Percentiles rank a stretch among this genome's conserved stretches.
These are phyloP conservation scores for Rhodofomes roseus DNA, from an alignment of 1,284 basidiomycete genomes.

Conservation along the genomic window DNA sequence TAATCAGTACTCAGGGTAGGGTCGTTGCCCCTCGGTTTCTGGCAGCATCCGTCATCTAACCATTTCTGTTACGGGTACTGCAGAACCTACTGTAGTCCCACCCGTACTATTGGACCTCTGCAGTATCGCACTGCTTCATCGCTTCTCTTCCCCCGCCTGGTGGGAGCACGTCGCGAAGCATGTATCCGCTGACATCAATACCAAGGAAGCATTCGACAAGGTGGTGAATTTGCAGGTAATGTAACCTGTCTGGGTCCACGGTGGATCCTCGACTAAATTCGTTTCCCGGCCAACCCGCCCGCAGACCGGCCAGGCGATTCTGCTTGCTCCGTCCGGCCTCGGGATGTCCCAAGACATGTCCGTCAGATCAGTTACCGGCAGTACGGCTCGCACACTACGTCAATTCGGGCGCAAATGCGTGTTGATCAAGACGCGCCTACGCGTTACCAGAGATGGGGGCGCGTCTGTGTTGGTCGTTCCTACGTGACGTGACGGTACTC, in stretches of 20 bases:
- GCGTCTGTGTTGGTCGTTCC: conserved; percentile 48
- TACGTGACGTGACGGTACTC: not conserved
- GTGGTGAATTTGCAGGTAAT: conserved; percentile 60
- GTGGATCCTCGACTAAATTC: not conserved
- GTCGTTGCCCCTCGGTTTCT: conserved; percentile 30
- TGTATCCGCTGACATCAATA: conserved; percentile 57
- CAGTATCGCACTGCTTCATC: conserved; percentile 58
- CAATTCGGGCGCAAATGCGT: conserved; percentile 54
- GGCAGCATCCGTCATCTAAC: not conserved
- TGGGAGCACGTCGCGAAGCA: conserved; percentile 66
- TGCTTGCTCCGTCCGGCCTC: conserved; percentile 60
- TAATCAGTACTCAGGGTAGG: conserved; percentile 30
- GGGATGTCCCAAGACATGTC: conserved; percentile 25
- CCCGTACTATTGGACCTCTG: conserved; percentile 67
- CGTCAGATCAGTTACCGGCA: not conserved
- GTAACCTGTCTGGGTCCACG: not conserved
- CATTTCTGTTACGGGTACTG: not conserved
- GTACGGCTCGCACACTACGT: not conserved
- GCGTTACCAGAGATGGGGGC: conserved; percentile 62
- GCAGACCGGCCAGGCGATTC: conserved; percentile 64
- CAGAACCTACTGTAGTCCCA: conserved; percentile 72
- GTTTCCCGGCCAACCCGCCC: not conserved
- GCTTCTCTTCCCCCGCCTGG: conserved; percentile 74
- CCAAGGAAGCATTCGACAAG: conserved; percentile 58
- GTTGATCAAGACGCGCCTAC: conserved; percentile 53